Percentiles rank a stretch among this genome's conserved stretches.
phyloP scores from a whole-genome alignment of 2,329 filamentous ascomycete species.

The Diaporthe ampelina region DNA sequence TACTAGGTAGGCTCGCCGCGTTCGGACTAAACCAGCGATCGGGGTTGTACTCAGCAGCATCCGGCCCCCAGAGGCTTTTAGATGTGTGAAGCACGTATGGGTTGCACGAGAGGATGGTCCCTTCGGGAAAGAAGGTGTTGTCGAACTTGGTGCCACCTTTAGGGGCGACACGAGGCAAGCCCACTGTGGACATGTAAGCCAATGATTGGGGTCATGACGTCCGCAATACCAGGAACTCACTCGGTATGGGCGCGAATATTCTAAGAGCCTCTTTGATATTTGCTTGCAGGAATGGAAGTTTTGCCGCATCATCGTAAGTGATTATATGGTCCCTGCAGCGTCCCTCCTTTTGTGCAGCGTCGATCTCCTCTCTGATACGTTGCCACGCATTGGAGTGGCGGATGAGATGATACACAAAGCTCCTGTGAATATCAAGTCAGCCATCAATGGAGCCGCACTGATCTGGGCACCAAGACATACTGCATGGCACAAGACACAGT shows the following conservation, averaged over 20 bases:
- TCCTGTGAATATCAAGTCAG: constrained; percentile 1
- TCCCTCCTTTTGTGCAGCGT: constrained; percentile 40
- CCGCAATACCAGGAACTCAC: background rate
- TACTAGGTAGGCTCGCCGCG: constrained; percentile 38
- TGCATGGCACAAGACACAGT: constrained; percentile 44
- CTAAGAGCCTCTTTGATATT: constrained; percentile 52
- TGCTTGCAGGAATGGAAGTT: constrained; percentile 51
- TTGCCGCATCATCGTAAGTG: constrained; percentile 47
- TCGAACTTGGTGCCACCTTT: constrained; percentile 47
- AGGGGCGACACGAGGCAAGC: constrained; percentile 48
- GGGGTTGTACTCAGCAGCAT: constrained; percentile 45
- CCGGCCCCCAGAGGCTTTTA: constrained; percentile 44
- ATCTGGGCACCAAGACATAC: background rate
- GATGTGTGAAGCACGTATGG: constrained; percentile 48
- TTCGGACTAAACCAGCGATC: constrained; percentile 45
- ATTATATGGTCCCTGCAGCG: constrained; percentile 42
- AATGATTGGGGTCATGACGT: background rate
- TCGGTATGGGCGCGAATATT: constrained; percentile 45
- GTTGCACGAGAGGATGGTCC: constrained; percentile 47
- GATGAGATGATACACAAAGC: constrained; percentile 47
- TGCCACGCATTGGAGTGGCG: constrained; percentile 42
- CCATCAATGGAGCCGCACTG: background rate
- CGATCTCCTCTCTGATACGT: constrained; percentile 45
- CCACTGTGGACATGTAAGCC: constrained; percentile 40
- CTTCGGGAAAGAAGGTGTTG: constrained; percentile 46